Conservation (phyloP, 441 rosid genomes). For the Euphorbia corollata region DNA sequence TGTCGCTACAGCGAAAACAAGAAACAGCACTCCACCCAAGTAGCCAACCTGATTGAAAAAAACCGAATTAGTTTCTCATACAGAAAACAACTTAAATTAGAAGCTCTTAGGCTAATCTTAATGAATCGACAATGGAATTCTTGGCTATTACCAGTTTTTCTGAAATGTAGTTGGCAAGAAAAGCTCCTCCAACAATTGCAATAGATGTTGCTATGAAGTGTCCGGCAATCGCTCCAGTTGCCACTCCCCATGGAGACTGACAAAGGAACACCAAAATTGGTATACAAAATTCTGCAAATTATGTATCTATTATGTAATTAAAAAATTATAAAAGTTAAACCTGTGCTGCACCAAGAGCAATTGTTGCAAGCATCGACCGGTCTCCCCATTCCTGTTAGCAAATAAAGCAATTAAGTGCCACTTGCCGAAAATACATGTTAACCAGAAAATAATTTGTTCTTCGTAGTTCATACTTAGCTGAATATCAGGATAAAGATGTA, state of each 20-base stretch:
- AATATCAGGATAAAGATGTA: constrained; percentile 16
- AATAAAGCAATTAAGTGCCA: constrained; percentile 8
- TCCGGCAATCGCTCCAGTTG: constrained; percentile 92
- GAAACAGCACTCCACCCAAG: constrained; percentile 75
- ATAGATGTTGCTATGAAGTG: constrained; percentile 77
- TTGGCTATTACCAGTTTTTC: constrained; percentile 62
- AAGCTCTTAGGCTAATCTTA: background rate
- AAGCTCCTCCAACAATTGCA: constrained; percentile 85
- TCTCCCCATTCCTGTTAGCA: constrained; percentile 94
- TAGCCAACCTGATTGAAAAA: constrained; percentile 68
- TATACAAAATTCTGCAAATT: constrained; percentile 1
- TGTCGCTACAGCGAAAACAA: constrained; percentile 81
- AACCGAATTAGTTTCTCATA: background rate
- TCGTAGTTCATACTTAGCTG: background rate
- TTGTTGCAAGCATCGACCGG: constrained; percentile 98
- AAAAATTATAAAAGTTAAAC: constrained; percentile 26
- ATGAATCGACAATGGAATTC: background rate
- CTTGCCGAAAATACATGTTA: constrained; percentile 6
- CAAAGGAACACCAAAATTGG: background rate
- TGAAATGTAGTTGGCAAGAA: constrained; percentile 86
- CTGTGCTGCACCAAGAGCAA: constrained; percentile 97
- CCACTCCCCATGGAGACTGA: constrained; percentile 96
- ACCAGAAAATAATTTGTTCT: background rate
- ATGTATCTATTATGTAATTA: background rate
- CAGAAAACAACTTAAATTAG: background rate